Base-by-base conservation (phyloP, 805 yeast genomes). In the Kluyveromyces starmeri region DNA sequence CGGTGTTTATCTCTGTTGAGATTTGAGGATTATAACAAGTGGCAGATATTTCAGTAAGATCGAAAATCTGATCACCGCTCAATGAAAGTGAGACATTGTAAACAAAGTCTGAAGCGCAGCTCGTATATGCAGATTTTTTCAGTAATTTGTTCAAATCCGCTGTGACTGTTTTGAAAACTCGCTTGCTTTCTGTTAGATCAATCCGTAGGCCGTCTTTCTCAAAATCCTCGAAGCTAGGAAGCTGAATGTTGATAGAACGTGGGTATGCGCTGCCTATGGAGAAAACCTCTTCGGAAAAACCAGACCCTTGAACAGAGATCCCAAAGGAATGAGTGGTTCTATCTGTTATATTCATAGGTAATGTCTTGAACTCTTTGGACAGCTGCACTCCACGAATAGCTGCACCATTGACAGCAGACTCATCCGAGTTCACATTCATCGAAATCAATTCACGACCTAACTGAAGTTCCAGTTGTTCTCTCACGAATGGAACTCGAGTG, bases 341-440 rank as follows among this genome's bases (percentile, higher is more conserved):
- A 37, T 83, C 94, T 20, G 69, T 50, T 3, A 84, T 65, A 16
- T 64, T 59, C 32, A 84, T 68, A 8, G 55, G 51, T 46, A 73
- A 73, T 5, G 82, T 68, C 45, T 77, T 73, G 55, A 76, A 79
- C 47, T 76, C 70, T 25, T 75, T 70, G n/a, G 85, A 74, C 24
- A 84, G 63, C 31, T 75, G 67, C 26, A 85, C 80, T 14, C 92
- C 97, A 44, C 86, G 71, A 24, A 82, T 63, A n/a, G 95, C 75
- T 2, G 94, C 75, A 32, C 98, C 98, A 47, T 83, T 68, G 10
- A 84, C 95, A 34, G 84, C 84, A 28, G 96, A 78, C 62, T 92
- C 98, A 59, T 92, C 98, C 0, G 98, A 92, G 58, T 92, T 92
- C 28, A 92, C 94, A 34, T 79, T 83, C 56, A 79, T 85, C 15